Evolutionary conservation across 768 basidiomycete genomes (phyloP).

Genomic region (Tricholoma sp.): DNA sequence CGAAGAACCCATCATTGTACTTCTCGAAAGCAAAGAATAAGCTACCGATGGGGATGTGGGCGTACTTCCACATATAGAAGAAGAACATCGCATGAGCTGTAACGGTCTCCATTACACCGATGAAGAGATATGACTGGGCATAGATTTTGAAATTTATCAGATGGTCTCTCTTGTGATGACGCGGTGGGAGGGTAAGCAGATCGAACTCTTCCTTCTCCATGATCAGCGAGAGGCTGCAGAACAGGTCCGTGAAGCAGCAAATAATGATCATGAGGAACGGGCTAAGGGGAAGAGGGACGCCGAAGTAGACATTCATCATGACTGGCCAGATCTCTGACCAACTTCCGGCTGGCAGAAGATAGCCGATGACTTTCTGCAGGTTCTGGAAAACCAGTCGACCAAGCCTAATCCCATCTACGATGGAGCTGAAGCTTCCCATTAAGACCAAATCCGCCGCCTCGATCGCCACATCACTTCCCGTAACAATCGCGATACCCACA

Average conservation of each 20-base stretch:
- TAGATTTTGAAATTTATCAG: conserved; percentile 16
- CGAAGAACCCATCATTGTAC: conserved; percentile 32
- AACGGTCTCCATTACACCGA: conserved; percentile 15
- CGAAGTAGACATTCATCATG: conserved; percentile 50
- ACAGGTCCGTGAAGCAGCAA: conserved; percentile 15
- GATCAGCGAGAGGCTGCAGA: conserved; percentile 11
- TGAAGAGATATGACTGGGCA: conserved; percentile 11
- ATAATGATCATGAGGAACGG: conserved; percentile 25
- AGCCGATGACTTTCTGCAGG: conserved; percentile 46
- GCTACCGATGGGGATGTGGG: conserved; percentile 28
- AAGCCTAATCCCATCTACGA: conserved; percentile 52
- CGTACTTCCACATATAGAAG: conserved; percentile 31
- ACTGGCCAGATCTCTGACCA: conserved; percentile 58
- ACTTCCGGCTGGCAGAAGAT: conserved; percentile 46
- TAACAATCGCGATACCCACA: conserved; percentile 50
- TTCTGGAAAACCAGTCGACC: conserved; percentile 59
- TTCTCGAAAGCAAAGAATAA: conserved; percentile 37
- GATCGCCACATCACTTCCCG: conserved; percentile 39
- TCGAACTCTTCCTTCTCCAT: conserved; percentile 17
- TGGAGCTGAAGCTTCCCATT: conserved; percentile 54
- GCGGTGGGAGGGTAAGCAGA: conserved; percentile 14
- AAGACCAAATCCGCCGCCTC: conserved; percentile 47
- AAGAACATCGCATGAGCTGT: conserved; percentile 25
- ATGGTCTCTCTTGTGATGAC: conserved; percentile 14
- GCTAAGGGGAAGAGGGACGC: conserved; percentile 53